Base-by-base conservation (phyloP, 805 yeast species). In the Sugiyamaella qingdaonensis region DNA sequence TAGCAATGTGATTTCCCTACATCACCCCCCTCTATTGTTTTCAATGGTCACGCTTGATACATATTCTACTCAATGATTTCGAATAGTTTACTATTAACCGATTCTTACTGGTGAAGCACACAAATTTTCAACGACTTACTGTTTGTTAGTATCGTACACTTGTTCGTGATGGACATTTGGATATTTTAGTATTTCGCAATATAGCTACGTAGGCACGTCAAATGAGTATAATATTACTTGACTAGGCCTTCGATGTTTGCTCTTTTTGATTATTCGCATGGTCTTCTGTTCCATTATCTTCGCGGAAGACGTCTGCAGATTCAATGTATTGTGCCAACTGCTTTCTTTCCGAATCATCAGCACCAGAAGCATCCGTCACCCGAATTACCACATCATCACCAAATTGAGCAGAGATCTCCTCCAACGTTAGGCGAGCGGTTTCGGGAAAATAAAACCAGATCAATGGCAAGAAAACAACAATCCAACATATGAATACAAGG, bases 351-450 rank as follows among this genome's bases (percentile, higher is more conserved):
- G 39, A 41, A 13, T 16, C 46, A 18, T 48, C 52, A 5, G 52
- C 52, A 13, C 46, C 52, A 14, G 46, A 16, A 10, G 52, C 52
- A 21, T 48, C 52, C 3, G 50, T 47, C 18, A 47, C 50, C 7
- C 43, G 19, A 19, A 39, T 19, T 5, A 19, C 49, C 4, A 46
- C 44, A 36, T 52, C 54, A 35, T 62, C 75, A 19, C 73, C 76
- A 54, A 72, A 72, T 19, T 69, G 72, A 51, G 62, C 62, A 7
- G 71, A 71, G 34, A 72, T 71, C 56, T 72, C 75, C 57, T 72
- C 76, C 64, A 72, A 70, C 9, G 74, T 68, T 59, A 66, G 65
- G 11, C 73, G 73, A 10, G 69, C 59, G 13, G 76, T 72, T 57
- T 72, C 76, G 18, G 70, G 72, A 63, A 61, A 72, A 54, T 63